Conservation (phyloP, 306 rosid genomes). For the Rubus parviflorus region DNA sequence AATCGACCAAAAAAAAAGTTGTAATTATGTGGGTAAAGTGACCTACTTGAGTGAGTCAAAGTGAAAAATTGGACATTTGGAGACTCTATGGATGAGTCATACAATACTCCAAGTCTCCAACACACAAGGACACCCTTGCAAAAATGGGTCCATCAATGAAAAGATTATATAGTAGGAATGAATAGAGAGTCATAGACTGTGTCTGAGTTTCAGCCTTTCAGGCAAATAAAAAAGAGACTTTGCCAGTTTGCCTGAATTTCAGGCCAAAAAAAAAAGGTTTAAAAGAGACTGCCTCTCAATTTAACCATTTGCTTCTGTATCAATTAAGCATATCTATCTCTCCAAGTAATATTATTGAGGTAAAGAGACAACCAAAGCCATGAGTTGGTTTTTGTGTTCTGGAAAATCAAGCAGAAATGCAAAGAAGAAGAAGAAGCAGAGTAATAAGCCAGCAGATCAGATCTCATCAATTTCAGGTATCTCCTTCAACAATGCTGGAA, state of each 20-base stretch:
- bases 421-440: conserved; percentile 39
- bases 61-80: background rate
- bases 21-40: conserved; percentile 5
- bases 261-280: background rate
- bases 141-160: conserved; percentile 13
- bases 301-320: background rate
- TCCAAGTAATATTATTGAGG: conserved; percentile 19
- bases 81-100: background rate
- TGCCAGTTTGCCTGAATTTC: background rate
- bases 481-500: conserved; percentile 12
- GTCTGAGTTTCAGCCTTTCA: conserved; percentile 5
- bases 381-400: conserved; percentile 55
- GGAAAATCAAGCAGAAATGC: conserved; percentile 37
- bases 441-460: conserved; percentile 35
- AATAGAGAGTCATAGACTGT: background rate
- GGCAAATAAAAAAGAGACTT: background rate
- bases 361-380: conserved; percentile 21
- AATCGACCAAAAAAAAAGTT: background rate
- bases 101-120: background rate
- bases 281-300: background rate
- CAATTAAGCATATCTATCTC: conserved; percentile 11
- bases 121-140: conserved; percentile 24
- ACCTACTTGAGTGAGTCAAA: conserved; percentile 4
- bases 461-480: conserved; percentile 56
- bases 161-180: conserved; percentile 3